Evolutionary conservation across 192 early-diverging fungal genomes (phyloP).

Genomic region (Coemansia umbellata): DNA sequence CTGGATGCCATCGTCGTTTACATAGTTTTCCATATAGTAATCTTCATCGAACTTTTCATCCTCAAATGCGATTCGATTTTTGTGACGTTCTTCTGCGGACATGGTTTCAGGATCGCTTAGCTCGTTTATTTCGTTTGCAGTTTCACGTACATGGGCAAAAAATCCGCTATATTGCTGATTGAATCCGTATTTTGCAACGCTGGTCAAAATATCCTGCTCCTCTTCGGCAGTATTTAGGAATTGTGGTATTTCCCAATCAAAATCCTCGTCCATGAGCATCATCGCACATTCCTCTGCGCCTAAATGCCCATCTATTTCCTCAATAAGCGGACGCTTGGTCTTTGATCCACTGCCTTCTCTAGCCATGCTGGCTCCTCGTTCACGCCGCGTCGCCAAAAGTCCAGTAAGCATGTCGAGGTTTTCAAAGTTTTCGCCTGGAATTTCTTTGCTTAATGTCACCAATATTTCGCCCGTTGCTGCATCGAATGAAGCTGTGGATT

Average conservation of each 20-base stretch:
- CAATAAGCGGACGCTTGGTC: slow-evolving; percentile 29
- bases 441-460: slow-evolving; percentile 75
- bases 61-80: slow-evolving; percentile 64
- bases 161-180: slow-evolving; percentile 78
- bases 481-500: slow-evolving; percentile 76
- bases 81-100: slow-evolving; percentile 46
- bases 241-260: slow-evolving; percentile 89
- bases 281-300: slow-evolving; percentile 9
- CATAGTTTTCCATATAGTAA: slow-evolving; percentile 86
- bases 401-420: slow-evolving; percentile 89
- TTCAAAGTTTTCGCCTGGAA: slow-evolving; percentile 69
- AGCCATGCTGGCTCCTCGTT: slow-evolving; percentile 26
- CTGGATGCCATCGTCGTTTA: slow-evolving; percentile 84
- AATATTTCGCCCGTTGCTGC: slow-evolving; percentile 69
- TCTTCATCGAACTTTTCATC: slow-evolving; percentile 89
- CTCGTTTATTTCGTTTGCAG: slow-evolving; percentile 67
- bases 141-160: slow-evolving; percentile 68
- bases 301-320: slow-evolving; percentile 23
- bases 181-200: slow-evolving; percentile 77
- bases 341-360: not conserved
- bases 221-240: slow-evolving; percentile 34
- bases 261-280: slow-evolving; percentile 54
- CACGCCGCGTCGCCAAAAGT: slow-evolving; percentile 60
- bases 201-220: slow-evolving; percentile 30
- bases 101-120: slow-evolving; percentile 57